Evolutionary conservation across 805 yeast species (phyloP).

Genomic region (Ogataea dorogensis): DNA sequence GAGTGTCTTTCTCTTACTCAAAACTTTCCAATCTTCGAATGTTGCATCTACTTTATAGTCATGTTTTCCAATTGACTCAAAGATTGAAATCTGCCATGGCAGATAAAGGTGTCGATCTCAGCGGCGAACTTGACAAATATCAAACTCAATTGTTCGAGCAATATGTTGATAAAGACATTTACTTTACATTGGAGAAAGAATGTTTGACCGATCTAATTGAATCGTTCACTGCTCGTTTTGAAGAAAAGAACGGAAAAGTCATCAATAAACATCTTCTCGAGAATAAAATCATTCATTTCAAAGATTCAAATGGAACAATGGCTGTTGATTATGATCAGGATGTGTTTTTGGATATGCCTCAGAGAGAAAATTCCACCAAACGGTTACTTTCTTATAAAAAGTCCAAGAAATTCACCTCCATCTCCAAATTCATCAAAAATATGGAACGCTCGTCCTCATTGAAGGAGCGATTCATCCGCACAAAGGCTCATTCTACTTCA

Average conservation of each 20-base stretch:
- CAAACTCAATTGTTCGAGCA: slow-evolving; percentile 72
- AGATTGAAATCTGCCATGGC: slow-evolving; percentile 61
- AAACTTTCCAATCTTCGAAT: slow-evolving; percentile 74
- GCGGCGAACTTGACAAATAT: slow-evolving; percentile 62
- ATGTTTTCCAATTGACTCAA: slow-evolving; percentile 58
- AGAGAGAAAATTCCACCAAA: slow-evolving; percentile 16
- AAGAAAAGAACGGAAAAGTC: slow-evolving; percentile 37
- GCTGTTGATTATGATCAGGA: slow-evolving; percentile 15
- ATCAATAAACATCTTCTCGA: slow-evolving; percentile 35
- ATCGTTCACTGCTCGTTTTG: slow-evolving; percentile 45
- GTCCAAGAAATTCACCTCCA: slow-evolving; percentile 27
- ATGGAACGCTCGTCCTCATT: slow-evolving; percentile 43
- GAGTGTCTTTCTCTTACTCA: slow-evolving; percentile 60
- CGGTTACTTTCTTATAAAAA: slow-evolving; percentile 19
- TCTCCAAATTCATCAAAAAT: slow-evolving; percentile 50
- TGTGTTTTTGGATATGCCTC: slow-evolving; percentile 8
- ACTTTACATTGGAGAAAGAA: slow-evolving; percentile 70
- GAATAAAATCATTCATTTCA: slow-evolving; percentile 27
- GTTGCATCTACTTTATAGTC: slow-evolving; percentile 61
- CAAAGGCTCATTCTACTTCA: slow-evolving; percentile 7
- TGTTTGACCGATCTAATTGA: slow-evolving; percentile 56
- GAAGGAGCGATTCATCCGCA: slow-evolving; percentile 27
- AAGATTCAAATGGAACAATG: slow-evolving; percentile 21
- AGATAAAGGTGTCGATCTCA: slow-evolving; percentile 45
- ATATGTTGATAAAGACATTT: slow-evolving; percentile 62